phyloP scores from a whole-genome alignment of 2,329 filamentous ascomycete genomes.

The Colletotrichum lindemuthianum region DNA sequence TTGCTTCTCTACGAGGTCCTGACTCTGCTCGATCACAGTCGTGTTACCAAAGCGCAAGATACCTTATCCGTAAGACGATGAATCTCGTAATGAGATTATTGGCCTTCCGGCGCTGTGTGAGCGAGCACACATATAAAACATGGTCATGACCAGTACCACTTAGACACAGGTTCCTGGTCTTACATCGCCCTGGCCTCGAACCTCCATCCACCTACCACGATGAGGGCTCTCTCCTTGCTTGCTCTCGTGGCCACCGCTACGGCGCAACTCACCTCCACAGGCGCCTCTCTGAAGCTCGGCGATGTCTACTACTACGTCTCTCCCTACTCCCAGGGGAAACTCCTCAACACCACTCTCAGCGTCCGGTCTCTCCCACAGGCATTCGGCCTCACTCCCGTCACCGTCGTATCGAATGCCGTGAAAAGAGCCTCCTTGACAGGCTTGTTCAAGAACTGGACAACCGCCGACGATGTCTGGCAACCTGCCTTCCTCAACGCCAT shows the following conservation, averaged over 20 bases:
- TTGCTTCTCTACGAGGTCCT: slow-evolving; percentile 24
- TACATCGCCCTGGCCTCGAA: not conserved
- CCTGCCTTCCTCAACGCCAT: slow-evolving; percentile 39
- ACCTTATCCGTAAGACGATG: not conserved
- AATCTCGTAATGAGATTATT: not conserved
- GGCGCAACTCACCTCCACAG: slow-evolving; percentile 42
- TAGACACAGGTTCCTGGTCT: no score
- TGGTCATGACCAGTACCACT: no score
- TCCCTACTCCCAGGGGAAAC: slow-evolving; percentile 44
- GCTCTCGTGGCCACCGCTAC: slow-evolving; percentile 33
- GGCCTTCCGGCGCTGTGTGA: no score
- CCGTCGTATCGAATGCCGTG: slow-evolving; percentile 43
- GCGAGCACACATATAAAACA: no score
- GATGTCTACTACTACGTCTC: slow-evolving; percentile 48
- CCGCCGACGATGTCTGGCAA: slow-evolving; percentile 43
- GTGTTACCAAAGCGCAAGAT: not conserved
- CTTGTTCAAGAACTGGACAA: slow-evolving; percentile 45
- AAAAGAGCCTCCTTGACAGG: slow-evolving; percentile 36
- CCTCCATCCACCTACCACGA: not conserved
- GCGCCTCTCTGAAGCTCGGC: slow-evolving; percentile 45
- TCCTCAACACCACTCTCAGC: slow-evolving; percentile 35
- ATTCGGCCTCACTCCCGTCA: slow-evolving; percentile 47
- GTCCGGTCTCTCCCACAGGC: slow-evolving; percentile 38
- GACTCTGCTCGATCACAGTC: slow-evolving; percentile 9
- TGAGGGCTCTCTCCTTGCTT: slow-evolving; percentile 32